Conservation (phyloP, 2,329 filamentous ascomycete species). For the Colletotrichum sp. region DNA sequence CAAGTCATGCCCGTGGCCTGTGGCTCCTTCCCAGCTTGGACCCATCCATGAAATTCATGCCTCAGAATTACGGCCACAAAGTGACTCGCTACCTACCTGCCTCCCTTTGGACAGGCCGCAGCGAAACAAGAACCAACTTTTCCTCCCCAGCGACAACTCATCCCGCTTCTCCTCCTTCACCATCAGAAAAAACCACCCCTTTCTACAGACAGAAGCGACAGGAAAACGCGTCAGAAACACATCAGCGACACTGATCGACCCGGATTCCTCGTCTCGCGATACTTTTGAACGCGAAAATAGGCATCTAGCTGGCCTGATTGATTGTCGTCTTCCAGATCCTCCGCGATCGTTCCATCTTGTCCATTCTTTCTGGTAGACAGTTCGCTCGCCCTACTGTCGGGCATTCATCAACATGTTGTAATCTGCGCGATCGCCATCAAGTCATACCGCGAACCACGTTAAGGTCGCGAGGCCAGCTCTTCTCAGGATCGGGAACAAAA, state of each 20-base stretch:
- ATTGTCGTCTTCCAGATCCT: background rate
- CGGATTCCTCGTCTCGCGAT: background rate
- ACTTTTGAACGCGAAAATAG: background rate
- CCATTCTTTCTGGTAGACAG: constrained; percentile 17
- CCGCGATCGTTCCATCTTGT: constrained; percentile 12
- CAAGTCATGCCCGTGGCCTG: background rate
- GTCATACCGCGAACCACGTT: constrained; percentile 15
- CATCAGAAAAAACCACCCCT: constrained; percentile 10
- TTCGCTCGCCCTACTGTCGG: background rate
- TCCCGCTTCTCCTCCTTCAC: constrained; percentile 19
- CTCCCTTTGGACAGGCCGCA: constrained; percentile 13
- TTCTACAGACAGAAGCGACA: constrained; percentile 12
- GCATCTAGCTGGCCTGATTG: constrained; percentile 17
- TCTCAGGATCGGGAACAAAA: background rate
- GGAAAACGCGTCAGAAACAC: constrained; percentile 16
- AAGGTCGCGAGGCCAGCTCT: constrained; percentile 15
- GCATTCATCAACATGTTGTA: constrained; percentile 18
- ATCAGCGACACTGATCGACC: background rate
- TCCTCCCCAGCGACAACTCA: constrained; percentile 20
- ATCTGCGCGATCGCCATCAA: constrained; percentile 14
- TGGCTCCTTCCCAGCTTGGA: background rate
- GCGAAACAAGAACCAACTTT: constrained; percentile 28
- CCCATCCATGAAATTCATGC: constrained; percentile 6
- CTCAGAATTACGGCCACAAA: constrained; percentile 14
- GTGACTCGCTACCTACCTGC: constrained; percentile 6